These are phyloP conservation scores for Cantharellus cinnabarinus DNA, from an alignment of 768 basidiomycete species.

Conservation along the genomic window DNA sequence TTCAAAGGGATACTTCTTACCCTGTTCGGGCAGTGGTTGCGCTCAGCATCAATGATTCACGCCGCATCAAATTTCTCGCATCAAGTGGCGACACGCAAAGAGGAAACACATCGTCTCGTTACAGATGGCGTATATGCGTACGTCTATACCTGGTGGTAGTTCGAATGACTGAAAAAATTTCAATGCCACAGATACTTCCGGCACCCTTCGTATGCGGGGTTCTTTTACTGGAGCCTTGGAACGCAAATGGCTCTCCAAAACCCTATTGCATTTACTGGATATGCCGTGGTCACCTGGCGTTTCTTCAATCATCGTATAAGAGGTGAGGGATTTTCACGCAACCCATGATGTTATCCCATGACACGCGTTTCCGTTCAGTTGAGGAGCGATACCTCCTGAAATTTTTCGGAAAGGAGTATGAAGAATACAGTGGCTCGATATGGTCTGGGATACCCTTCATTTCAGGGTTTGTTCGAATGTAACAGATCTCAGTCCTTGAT, in stretches of 20 bases:
- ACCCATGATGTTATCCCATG: background rate
- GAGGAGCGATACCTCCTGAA: conserved; percentile 62
- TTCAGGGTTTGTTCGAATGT: too few relatives aligned
- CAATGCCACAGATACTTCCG: conserved; percentile 43
- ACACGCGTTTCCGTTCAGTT: conserved; percentile 23
- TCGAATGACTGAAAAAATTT: background rate
- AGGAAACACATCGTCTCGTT: conserved; percentile 55
- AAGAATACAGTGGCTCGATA: conserved; percentile 50
- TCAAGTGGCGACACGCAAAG: conserved; percentile 55
- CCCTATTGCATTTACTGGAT: conserved; percentile 47
- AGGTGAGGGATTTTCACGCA: conserved; percentile 29
- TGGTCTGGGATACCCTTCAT: conserved; percentile 82
- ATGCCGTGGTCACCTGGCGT: conserved; percentile 47
- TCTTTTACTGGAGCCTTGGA: conserved; percentile 94
- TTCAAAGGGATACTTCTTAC: conserved; percentile 41
- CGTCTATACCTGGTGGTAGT: conserved; percentile 15
- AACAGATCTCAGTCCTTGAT: too few relatives aligned
- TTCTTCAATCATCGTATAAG: conserved; percentile 72
- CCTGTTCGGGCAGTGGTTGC: conserved; percentile 49
- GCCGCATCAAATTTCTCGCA: conserved; percentile 90
- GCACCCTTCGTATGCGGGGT: conserved; percentile 93
- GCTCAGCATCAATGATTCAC: conserved; percentile 91
- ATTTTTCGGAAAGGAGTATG: conserved; percentile 85
- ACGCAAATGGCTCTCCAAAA: conserved; percentile 88
- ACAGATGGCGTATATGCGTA: conserved; percentile 80